phyloP scores from a whole-genome alignment of 768 basidiomycete species.

The Russula abietina region DNA sequence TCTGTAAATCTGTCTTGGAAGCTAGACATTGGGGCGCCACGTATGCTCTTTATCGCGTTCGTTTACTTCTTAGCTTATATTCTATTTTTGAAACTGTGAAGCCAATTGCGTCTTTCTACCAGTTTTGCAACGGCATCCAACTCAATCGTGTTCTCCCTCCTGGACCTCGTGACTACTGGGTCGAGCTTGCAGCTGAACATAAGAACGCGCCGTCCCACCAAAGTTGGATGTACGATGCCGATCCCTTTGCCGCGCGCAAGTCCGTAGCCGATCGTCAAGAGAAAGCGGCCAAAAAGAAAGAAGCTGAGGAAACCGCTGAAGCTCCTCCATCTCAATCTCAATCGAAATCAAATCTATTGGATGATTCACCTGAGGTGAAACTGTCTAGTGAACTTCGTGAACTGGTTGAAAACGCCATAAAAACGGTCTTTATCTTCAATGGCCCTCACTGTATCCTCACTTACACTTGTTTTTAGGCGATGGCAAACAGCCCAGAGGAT shows the following conservation, averaged over 20 bases:
- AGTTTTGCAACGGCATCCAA: conserved; percentile 74
- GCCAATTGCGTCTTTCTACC: conserved; percentile 26
- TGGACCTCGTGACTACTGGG: conserved; percentile 86
- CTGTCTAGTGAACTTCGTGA: conserved; percentile 77
- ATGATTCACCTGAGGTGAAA: conserved; percentile 63
- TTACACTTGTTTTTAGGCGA: conserved; percentile 36
- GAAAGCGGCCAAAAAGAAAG: conserved; percentile 43
- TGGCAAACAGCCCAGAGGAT: conserved; percentile 47
- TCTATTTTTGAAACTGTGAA: conserved; percentile 23
- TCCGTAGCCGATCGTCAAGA: conserved; percentile 61
- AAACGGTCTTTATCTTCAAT: conserved; percentile 45
- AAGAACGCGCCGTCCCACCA: conserved; percentile 60
- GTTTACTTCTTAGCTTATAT: conserved; percentile 31
- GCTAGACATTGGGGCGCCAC: conserved; percentile 90
- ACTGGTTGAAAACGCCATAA: conserved; percentile 73
- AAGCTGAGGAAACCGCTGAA: conserved; percentile 26
- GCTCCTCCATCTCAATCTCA: conserved; percentile 16
- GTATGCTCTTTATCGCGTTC: conserved; percentile 80
- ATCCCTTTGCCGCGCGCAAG: conserved; percentile 74
- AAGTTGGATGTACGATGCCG: conserved; percentile 82
- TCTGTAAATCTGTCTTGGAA: conserved; percentile 62
- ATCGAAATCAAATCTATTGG: conserved; percentile 36
- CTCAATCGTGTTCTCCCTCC: conserved; percentile 74
- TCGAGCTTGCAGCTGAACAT: conserved; percentile 63
- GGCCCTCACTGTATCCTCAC: neutral